Evolutionary conservation across 805 yeast species (phyloP), one percentile per base, ranked within the genome.

Genomic region (Groenewaldozyma tartarivorans): DNA sequence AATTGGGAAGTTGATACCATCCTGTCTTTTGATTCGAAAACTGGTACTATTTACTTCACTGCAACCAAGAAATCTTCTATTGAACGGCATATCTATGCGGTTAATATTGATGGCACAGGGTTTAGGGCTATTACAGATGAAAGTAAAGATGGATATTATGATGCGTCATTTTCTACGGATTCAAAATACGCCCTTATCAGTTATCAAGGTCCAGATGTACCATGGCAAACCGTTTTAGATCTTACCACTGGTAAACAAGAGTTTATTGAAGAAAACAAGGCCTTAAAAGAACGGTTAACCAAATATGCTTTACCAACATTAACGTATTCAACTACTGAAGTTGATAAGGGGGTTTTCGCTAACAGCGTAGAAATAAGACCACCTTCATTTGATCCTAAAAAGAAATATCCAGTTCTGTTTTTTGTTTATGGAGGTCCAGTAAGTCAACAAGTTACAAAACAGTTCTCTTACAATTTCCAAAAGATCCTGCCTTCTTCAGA

Each of bases 391-490:
- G 72, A 83, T 52, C 52, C 62, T 5, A 48, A 51, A 27, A 65
- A 69, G 52, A 69, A 79, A 57, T 87, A 90, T 57, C 97, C 97
- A 0, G 77, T 92, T 0, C 67, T 92, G 44, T 90, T 92, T 57
- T 87, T 72, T 56, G 87, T 87, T 3, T 92, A 92, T 56, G 96
- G 96, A 18, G 98, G 98, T 0, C 98, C 98, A 5, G 92, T 87
- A 27, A 82, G 95, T 4, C 97, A 92, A 60, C 67, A 74, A 40
- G 96, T 90, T 4, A 64, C 69, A 33, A 76, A 81, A 47, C 56
- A 64, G 11, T 86, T 77, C 53, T 56, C 72, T 0, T 63, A 81
- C 24, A 68, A 72, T 5, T 88, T 86, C 61, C 81, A 88, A 46
- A 74, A 81, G 21, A 79, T 83, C 7, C 74, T 82, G 32, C 80